A percentile compares a stretch with the other conserved stretches of the same genome.
These are phyloP conservation scores for Saccharomycopsis fodiens DNA, from an alignment of 805 yeast genomes.

Conservation along the genomic window DNA sequence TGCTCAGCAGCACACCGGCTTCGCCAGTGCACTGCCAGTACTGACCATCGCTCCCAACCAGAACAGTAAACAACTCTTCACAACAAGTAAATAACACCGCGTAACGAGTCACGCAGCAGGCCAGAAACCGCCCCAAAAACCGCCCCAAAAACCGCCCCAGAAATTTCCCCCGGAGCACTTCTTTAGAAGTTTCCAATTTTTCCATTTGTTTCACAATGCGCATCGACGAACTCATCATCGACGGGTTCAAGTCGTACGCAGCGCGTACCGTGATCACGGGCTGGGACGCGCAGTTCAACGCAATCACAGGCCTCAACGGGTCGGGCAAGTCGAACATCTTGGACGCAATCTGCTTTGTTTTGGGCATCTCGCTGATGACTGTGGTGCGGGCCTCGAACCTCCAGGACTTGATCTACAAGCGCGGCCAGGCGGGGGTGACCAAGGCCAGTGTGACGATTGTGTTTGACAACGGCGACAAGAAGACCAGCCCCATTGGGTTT, in stretches of 20 bases:
- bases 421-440: slow-evolving; percentile 98
- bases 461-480: slow-evolving; percentile 75
- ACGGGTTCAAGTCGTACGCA: slow-evolving; percentile 97
- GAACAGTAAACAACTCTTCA: too few species aligned
- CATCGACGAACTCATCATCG: slow-evolving; percentile 93
- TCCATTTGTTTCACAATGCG: too few species aligned
- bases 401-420: slow-evolving; percentile 89
- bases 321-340: slow-evolving; percentile 95
- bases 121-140: too few species aligned
- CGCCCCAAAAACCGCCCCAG: too few species aligned
- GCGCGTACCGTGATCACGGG: slow-evolving; percentile 90
- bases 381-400: slow-evolving; percentile 89
- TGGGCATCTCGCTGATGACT: slow-evolving; percentile 92
- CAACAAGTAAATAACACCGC: too few species aligned
- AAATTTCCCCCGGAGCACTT: too few species aligned
- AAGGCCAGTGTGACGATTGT: slow-evolving; percentile 96
- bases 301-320: slow-evolving; percentile 96
- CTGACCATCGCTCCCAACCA: too few species aligned
- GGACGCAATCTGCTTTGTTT: slow-evolving; percentile 97
- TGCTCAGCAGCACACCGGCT: too few species aligned
- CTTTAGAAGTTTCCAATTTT: too few species aligned
- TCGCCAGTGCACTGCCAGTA: too few species aligned
- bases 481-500: slow-evolving; percentile 81
- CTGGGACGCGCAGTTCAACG: slow-evolving; percentile 96
- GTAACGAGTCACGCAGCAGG: too few species aligned